These are phyloP conservation scores for Alternaria sp. DNA, from an alignment of 2,329 filamentous ascomycete species.

Conservation along the genomic window DNA sequence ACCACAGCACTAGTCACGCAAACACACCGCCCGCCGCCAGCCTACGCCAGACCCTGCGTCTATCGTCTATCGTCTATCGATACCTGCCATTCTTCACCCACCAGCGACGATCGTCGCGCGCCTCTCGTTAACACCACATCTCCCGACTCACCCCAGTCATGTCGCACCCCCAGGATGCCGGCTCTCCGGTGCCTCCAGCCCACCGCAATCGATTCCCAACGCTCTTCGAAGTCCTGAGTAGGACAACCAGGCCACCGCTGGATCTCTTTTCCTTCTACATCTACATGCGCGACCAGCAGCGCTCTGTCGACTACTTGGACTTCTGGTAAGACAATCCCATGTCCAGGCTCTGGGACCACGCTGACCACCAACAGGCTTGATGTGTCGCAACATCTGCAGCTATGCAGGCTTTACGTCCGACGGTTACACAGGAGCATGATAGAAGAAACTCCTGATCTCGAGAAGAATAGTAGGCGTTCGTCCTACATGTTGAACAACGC, in stretches of 20 bases:
- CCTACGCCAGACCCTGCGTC: slow-evolving; percentile 18
- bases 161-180: slow-evolving; percentile 23
- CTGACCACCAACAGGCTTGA: slow-evolving; percentile 76
- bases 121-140: slow-evolving; percentile 15
- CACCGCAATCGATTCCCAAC: slow-evolving; percentile 86
- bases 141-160: slow-evolving; percentile 22
- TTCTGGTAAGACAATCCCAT: slow-evolving; percentile 75
- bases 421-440: slow-evolving; percentile 92
- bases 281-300: slow-evolving; percentile 98
- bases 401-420: slow-evolving; percentile 96
- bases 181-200: slow-evolving; percentile 12
- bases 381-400: slow-evolving; percentile 97
- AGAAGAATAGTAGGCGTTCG: slow-evolving; percentile 84
- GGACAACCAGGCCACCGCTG: slow-evolving; percentile 91
- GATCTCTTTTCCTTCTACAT: slow-evolving; percentile 99
- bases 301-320: slow-evolving; percentile 96
- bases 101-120: slow-evolving; percentile 26
- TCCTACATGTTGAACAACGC: slow-evolving; percentile 77
- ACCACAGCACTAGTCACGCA: slow-evolving; percentile 9
- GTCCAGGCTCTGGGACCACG: background rate
- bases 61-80: slow-evolving; percentile 25
- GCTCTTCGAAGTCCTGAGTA: slow-evolving; percentile 92
- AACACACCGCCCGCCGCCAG: slow-evolving; percentile 24
- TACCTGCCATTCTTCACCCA: slow-evolving; percentile 21
- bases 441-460: slow-evolving; percentile 88